A percentile compares a stretch with the other conserved stretches of the same genome.
Evolutionary conservation across 352 stramenopile species (phyloP).

Genomic region (Globisporangium orthogonon): DNA sequence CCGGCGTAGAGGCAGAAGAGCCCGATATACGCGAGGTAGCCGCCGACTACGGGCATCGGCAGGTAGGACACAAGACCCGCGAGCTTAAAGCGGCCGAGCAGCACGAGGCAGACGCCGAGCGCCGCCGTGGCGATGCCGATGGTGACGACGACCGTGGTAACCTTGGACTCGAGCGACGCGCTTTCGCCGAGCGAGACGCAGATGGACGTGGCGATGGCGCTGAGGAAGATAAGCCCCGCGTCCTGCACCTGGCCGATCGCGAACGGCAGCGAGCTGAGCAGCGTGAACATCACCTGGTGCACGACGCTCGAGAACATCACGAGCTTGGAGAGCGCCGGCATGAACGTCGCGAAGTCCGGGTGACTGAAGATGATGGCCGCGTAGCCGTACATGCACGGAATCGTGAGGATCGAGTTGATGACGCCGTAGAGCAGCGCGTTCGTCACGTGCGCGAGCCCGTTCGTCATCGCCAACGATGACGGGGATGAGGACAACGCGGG

Average conservation of each 20-base stretch:
- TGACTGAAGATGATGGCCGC: conserved; percentile 94
- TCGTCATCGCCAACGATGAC: not conserved
- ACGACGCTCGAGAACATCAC: conserved; percentile 95
- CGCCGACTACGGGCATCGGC: conserved; percentile 95
- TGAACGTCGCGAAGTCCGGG: conserved; percentile 84
- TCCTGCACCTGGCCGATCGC: conserved; percentile 98
- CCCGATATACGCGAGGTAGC: conserved; percentile 97
- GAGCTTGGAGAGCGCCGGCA: conserved; percentile 92
- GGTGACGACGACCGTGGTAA: conserved; percentile 93
- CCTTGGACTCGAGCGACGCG: conserved; percentile 59
- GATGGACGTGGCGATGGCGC: conserved; percentile 90
- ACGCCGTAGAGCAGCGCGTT: conserved; percentile 83
- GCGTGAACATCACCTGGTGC: conserved; percentile 89
- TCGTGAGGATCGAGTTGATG: conserved; percentile 93
- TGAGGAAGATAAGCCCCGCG: conserved; percentile 97
- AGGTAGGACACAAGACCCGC: conserved; percentile 95
- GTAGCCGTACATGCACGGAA: conserved; percentile 94
- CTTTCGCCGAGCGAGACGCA: conserved; percentile 70
- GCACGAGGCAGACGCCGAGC: conserved; percentile 91
- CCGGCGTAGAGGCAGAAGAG: conserved; percentile 94
- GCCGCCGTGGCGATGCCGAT: conserved; percentile 89
- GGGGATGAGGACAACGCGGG: not conserved
- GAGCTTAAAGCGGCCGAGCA: conserved; percentile 92
- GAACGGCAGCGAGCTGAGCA: conserved; percentile 92
- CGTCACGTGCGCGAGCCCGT: conserved; percentile 29